Evolutionary conservation across 2,329 filamentous ascomycete genomes (phyloP).

Genomic region (Sphaerostilbella broomeana): DNA sequence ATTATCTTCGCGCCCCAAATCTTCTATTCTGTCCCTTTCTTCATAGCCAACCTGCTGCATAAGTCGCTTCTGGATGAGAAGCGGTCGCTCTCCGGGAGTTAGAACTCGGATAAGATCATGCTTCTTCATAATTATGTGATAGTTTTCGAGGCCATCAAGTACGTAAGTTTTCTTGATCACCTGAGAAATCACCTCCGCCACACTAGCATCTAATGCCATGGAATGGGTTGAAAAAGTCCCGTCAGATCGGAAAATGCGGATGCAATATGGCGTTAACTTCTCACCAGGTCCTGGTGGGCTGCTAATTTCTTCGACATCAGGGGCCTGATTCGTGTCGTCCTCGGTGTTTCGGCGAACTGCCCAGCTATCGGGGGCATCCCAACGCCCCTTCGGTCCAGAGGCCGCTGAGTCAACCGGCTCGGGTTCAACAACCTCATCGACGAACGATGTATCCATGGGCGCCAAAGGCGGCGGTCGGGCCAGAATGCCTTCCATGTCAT

Average conservation of each 20-base stretch:
- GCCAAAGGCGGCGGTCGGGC: constrained; percentile 63
- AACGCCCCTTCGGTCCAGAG: constrained; percentile 50
- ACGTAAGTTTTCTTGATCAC: constrained; percentile 92
- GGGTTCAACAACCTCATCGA: constrained; percentile 37
- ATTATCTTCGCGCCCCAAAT: constrained; percentile 93
- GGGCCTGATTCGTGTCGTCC: constrained; percentile 49
- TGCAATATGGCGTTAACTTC: constrained; percentile 73
- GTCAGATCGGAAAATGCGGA: constrained; percentile 90
- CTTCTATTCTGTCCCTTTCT: constrained; percentile 78
- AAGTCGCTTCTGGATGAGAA: constrained; percentile 85
- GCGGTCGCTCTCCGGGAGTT: constrained; percentile 68
- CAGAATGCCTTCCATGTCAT: constrained; percentile 87
- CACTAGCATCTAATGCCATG: constrained; percentile 74
- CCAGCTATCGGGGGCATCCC: constrained; percentile 97
- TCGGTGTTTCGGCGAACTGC: constrained; percentile 71
- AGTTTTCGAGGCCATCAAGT: constrained; percentile 84
- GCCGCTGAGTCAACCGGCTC: constrained; percentile 33
- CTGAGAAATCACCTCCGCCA: constrained; percentile 80
- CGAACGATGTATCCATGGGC: constrained; percentile 56
- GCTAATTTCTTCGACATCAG: constrained; percentile 62
- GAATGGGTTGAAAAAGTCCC: constrained; percentile 92
- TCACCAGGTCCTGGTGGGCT: constrained; percentile 65
- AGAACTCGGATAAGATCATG: constrained; percentile 84
- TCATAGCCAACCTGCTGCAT: constrained; percentile 90
- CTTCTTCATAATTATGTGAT: constrained; percentile 91